These are phyloP conservation scores for Podaxis mareebaensis DNA, from an alignment of 768 basidiomycete genomes.

Conservation along the genomic window DNA sequence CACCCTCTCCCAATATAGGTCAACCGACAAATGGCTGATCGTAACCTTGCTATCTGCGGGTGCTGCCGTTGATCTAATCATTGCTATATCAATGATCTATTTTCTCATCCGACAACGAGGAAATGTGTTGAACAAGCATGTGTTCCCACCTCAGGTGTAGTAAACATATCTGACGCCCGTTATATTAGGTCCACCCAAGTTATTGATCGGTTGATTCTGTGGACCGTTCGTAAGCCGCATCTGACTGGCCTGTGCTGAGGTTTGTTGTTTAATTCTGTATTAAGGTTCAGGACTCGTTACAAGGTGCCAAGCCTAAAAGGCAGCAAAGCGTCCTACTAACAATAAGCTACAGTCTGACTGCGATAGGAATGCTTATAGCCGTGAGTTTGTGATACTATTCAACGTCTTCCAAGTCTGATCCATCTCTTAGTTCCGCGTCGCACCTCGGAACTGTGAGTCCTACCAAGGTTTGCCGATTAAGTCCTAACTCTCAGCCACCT, in stretches of 20 bases:
- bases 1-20: neutral
- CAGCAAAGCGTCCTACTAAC: neutral
- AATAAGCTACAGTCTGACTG: neutral
- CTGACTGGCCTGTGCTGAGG: neutral
- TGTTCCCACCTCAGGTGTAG: neutral
- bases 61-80: conserved; percentile 4
- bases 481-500: neutral
- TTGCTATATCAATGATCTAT: conserved; percentile 14
- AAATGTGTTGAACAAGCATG: neutral
- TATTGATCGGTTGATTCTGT: conserved; percentile 2
- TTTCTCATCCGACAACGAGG: conserved; percentile 6
- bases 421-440: neutral
- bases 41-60: neutral
- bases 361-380: neutral
- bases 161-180: neutral
- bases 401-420: neutral
- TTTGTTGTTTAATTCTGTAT: neutral
- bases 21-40: conserved; percentile 6
- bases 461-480: neutral
- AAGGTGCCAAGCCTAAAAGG: neutral
- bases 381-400: neutral
- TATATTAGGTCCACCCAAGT: neutral
- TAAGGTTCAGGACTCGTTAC: conserved; percentile 9
- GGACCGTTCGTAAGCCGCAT: conserved; percentile 5
- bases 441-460: neutral